Base-by-base conservation (phyloP, 257 asterid genomes). In the Jacaranda copaia region DNA sequence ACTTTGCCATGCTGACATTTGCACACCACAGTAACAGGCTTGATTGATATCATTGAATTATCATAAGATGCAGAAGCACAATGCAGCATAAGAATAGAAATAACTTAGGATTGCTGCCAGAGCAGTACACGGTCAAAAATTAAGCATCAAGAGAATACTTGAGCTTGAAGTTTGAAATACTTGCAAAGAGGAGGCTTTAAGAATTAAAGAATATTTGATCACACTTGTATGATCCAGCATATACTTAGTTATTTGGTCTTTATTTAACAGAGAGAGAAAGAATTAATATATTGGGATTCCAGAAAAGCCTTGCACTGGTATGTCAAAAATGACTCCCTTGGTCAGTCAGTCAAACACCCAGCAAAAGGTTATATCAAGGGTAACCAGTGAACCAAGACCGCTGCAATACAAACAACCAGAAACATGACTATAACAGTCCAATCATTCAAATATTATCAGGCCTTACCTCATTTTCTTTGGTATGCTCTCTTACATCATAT, bases 401-500 rank as follows among this genome's bases (percentile, higher is more conserved):
- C 39, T 68, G 42, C 35, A n/a, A 68, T 40, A 36, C 12, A 53
- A 63, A 52, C 49, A 63, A 5, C 57, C 19, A 45, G 52, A 77
- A 43, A 18, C 66, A 61, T 64, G 55, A 36, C 5, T 36, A 69
- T 48, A 35, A 58, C 32, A 46, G 38, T 19, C 55, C 65, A 68
- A 38, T 49, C 63, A 70, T 45, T 59, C 72, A 35, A 38, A 15
- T 40, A 49, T 64, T 19, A 49, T 65, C 74, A 12, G 72, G 69
- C n/a, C 42, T 58, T 77, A 91, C 99, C 98, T 91, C 99, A 77
- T 91, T 95, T 69, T 91, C 97, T 71, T 77, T 46, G 12, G 96
- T 87, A 14, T 83, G 82, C 82, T 95, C 99, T 82, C 97, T 85
- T 67, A 95, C 99, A 80, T 95, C 97, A 83, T 95, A 95, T 57